Percentiles rank a stretch among this genome's conserved stretches.
These are phyloP conservation scores for Penicillium arizonense DNA, from an alignment of 495 filamentous ascomycete species.

Conservation along the genomic window DNA sequence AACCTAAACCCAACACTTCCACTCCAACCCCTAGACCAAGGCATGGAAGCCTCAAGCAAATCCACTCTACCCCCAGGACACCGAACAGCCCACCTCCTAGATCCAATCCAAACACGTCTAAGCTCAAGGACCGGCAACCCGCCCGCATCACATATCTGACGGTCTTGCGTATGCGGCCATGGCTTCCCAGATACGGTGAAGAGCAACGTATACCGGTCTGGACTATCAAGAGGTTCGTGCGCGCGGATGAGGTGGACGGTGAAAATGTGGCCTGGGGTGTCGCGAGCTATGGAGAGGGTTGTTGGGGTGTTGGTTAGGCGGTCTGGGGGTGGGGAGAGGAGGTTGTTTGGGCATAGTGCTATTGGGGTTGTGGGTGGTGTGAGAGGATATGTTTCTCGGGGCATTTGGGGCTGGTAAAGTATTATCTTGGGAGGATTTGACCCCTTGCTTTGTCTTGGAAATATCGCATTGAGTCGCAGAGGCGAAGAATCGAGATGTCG, in stretches of 20 bases:
- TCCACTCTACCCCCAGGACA: background rate
- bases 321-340: constrained; percentile 25
- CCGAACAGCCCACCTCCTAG: constrained; percentile 9
- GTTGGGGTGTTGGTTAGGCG: constrained; percentile 26
- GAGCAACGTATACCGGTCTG: constrained; percentile 13
- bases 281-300: constrained; percentile 19
- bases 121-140: constrained; percentile 18
- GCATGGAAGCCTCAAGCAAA: background rate
- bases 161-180: constrained; percentile 17
- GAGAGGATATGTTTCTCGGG: background rate
- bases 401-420: background rate
- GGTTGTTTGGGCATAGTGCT: constrained; percentile 24
- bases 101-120: constrained; percentile 13
- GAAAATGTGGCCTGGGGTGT: constrained; percentile 13
- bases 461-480: too few relatives aligned
- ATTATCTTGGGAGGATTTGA: too few relatives aligned
- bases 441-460: too few relatives aligned
- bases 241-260: constrained; percentile 16
- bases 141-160: constrained; percentile 15
- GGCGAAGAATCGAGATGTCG: too few relatives aligned
- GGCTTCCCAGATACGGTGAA: constrained; percentile 19
- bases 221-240: constrained; percentile 18
- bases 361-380: constrained; percentile 12
- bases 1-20: constrained; percentile 1
- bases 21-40: constrained; percentile 2